These are phyloP conservation scores for Paradendryphiella salina DNA, from an alignment of 2,329 filamentous ascomycete genomes.

Conservation along the genomic window DNA sequence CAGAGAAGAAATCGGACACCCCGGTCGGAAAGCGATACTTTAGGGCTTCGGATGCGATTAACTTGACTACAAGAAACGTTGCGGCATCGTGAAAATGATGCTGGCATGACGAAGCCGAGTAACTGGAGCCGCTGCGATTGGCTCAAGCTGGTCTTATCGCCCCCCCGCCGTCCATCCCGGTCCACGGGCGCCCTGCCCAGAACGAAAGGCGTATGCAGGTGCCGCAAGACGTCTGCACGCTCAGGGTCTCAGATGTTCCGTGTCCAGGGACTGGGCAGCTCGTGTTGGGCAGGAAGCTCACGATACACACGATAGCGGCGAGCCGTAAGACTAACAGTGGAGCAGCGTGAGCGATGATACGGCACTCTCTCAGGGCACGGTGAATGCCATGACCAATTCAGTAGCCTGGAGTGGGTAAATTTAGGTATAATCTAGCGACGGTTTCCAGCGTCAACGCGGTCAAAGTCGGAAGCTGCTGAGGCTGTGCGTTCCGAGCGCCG, in stretches of 20 bases:
- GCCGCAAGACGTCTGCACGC: slow-evolving; percentile 16
- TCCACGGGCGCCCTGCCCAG: slow-evolving; percentile 12
- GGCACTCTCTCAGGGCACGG: neutral
- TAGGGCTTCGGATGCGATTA: slow-evolving; percentile 17
- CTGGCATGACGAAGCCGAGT: slow-evolving; percentile 32
- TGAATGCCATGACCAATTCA: slow-evolving; percentile 25
- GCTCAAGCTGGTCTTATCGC: slow-evolving; percentile 32
- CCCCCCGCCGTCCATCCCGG: slow-evolving; percentile 23
- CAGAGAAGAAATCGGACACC: slow-evolving; percentile 11
- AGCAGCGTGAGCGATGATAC: slow-evolving; percentile 17
- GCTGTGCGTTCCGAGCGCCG: slow-evolving; percentile 34
- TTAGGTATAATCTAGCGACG: slow-evolving; percentile 37
- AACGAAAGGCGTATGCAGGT: slow-evolving; percentile 21
- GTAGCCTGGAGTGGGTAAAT: slow-evolving; percentile 29
- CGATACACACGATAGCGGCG: slow-evolving; percentile 13
- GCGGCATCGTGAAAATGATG: slow-evolving; percentile 22
- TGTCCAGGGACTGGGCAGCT: slow-evolving; percentile 5
- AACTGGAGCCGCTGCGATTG: slow-evolving; percentile 25
- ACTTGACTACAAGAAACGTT: slow-evolving; percentile 38
- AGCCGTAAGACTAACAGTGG: slow-evolving; percentile 7
- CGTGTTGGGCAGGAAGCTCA: slow-evolving; percentile 2
- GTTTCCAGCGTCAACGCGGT: slow-evolving; percentile 41
- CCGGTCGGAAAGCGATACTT: slow-evolving; percentile 11
- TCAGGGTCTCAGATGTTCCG: slow-evolving; percentile 7
- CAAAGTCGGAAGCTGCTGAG: slow-evolving; percentile 40